phyloP scores from a whole-genome alignment of 129 eudicot species.

The Flaveria bidentis region DNA sequence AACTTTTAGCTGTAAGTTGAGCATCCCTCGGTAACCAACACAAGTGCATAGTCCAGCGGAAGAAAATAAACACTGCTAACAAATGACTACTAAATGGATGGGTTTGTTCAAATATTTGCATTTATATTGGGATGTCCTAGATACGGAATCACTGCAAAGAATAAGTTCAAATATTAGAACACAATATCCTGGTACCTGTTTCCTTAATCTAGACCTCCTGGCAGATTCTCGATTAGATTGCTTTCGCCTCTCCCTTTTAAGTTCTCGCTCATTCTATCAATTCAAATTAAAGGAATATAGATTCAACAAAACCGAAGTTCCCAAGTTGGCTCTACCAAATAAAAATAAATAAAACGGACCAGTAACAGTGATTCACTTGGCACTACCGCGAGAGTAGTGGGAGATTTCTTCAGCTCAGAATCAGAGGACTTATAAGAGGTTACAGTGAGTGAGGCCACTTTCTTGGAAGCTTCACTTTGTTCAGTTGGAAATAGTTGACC shows the following conservation, averaged over 20 bases:
- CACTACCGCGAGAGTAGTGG: conserved; percentile 36
- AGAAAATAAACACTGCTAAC: neutral
- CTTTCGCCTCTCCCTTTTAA: conserved; percentile 87
- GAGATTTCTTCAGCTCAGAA: conserved; percentile 58
- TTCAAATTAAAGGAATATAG: conserved; percentile 4
- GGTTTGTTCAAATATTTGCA: neutral
- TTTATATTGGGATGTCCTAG: neutral
- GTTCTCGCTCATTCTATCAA: conserved; percentile 79
- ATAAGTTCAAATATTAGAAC: neutral
- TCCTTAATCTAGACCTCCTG: conserved; percentile 91
- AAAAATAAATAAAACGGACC: conserved; percentile 35
- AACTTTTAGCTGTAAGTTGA: neutral
- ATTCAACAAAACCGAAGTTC: conserved; percentile 5
- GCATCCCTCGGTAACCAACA: neutral
- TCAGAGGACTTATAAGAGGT: conserved; percentile 34
- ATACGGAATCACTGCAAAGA: neutral
- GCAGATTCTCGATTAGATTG: conserved; percentile 98
- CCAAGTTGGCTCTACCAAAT: conserved; percentile 1
- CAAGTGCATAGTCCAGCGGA: neutral
- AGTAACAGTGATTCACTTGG: conserved; percentile 69
- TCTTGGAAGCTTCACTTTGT: conserved; percentile 47
- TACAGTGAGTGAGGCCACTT: conserved; percentile 39
- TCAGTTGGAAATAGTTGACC: conserved; percentile 38
- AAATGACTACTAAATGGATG: neutral
- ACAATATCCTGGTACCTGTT: conserved; percentile 54